Base-by-base conservation (phyloP, 257 asterid genomes). In the Fraxinus cuspidata region DNA sequence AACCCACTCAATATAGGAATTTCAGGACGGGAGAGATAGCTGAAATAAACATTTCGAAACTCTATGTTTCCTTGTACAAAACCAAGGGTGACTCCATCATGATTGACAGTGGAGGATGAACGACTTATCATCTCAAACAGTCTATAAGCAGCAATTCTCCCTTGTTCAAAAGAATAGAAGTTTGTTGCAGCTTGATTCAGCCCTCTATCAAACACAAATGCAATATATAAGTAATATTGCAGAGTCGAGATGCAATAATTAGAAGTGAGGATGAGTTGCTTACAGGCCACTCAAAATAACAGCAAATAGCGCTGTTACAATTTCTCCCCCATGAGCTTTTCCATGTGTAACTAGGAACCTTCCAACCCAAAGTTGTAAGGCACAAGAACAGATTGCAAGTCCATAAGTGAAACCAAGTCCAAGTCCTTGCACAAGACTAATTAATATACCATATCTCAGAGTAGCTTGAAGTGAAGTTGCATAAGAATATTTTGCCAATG, bases 401-500 rank as follows among this genome's bases (percentile, higher is more conserved):
- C 99, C 99, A 79, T 96, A 96, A 4, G 99, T 96, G 86, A 96
- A 96, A 72, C 99, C 99, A 81, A 96, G 99, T 47, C 99, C 99
- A 90, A 96, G 99, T 71, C 99, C 99, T 96, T 96, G 99, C 82
- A 96, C 99, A 42, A 96, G 96, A 88, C 99, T 96, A 79, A 96
- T 96, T 86, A 96, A 85, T 90, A 96, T 96, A 74, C 99, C 99
- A 79, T 96, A 96, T 88, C 97, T 89, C 74, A 96, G 90, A 4
- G 99, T 93, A 66, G 99, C 99, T 93, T 96, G 99, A 73, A 96
- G 90, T 7, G 99, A 96, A 79, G 98, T 93, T 63, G 99, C 99
- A 81, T 96, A 96, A 56, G 99, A 93, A 84, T 96, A 96, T 86
- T 96, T 96, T 37, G 99, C 97, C 88, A 96, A 81, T 64, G 98